phyloP scores from a whole-genome alignment of 176 grass and related monocot genomes.

The Zoysia japonica region DNA sequence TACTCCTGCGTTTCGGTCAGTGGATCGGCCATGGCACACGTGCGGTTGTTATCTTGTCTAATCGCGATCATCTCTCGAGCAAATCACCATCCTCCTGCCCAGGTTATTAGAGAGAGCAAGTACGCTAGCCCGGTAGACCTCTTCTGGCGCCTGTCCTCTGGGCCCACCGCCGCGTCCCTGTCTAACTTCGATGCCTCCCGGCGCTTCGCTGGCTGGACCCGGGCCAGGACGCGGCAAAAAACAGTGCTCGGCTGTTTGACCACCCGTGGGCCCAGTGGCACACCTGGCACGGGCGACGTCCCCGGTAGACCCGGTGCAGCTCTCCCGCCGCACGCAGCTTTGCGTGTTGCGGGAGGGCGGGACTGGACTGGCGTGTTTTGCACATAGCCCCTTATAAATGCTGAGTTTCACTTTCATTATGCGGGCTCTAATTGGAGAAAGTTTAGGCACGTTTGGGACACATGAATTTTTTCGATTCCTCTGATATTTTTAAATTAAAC shows the following conservation, averaged over 20 bases:
- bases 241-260: constrained; percentile 29
- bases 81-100: constrained; percentile 15
- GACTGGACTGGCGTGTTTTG: constrained; percentile 9
- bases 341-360: neutral
- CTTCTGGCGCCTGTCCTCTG: constrained; percentile 35
- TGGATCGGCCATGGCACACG: constrained; percentile 32
- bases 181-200: constrained; percentile 22
- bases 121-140: constrained; percentile 28
- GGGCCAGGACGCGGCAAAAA: constrained; percentile 3
- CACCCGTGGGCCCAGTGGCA: neutral
- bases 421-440: neutral
- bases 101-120: constrained; percentile 25
- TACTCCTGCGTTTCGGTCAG: neutral
- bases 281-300: constrained; percentile 30
- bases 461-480: too few relatives aligned
- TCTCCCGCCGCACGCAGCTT: constrained; percentile 1
- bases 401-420: neutral
- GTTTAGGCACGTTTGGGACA: too few relatives aligned
- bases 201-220: constrained; percentile 40
- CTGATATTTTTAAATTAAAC: too few relatives aligned
- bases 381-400: neutral
- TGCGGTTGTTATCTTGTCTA: constrained; percentile 18
- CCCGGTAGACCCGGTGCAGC: constrained; percentile 23
- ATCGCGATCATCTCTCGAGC: neutral
- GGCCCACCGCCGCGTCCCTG: constrained; percentile 17